A percentile compares a stretch with the other conserved stretches of the same genome.
Evolutionary conservation across 352 stramenopile species (phyloP).

Genomic region (Pythium rishiriense): DNA sequence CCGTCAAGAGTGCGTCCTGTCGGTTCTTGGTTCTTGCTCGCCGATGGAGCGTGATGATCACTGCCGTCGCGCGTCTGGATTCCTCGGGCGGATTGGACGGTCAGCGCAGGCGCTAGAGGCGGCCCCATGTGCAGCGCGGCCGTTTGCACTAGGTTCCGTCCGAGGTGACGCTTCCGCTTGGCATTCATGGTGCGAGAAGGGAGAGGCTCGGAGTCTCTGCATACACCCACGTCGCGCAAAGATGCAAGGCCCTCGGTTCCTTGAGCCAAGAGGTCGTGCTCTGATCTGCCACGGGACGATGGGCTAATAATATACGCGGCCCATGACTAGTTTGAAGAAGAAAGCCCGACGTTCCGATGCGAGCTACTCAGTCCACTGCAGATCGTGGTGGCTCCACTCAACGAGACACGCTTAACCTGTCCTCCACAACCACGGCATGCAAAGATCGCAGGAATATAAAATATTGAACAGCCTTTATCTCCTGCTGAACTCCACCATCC

Average conservation of each 20-base stretch:
- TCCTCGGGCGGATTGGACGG: constrained; percentile 3
- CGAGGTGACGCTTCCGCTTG: constrained; percentile 37
- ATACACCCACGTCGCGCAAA: too few species aligned
- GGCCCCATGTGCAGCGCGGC: constrained; percentile 25
- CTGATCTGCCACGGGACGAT: background rate
- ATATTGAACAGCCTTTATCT: background rate
- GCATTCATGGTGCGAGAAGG: constrained; percentile 20
- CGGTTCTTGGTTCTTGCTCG: constrained; percentile 22
- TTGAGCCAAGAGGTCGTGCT: background rate
- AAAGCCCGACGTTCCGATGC: too few species aligned
- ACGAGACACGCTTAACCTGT: too few species aligned
- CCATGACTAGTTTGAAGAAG: background rate
- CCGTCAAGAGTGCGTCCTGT: constrained; percentile 51
- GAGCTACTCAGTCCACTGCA: background rate
- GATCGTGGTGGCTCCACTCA: too few species aligned
- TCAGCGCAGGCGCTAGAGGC: background rate
- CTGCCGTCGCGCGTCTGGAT: background rate
- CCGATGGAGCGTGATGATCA: background rate
- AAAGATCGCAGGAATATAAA: background rate
- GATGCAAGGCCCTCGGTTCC: too few species aligned
- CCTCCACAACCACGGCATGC: too few species aligned
- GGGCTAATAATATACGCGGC: background rate
- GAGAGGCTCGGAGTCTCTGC: too few species aligned
- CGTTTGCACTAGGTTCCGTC: constrained; percentile 28
- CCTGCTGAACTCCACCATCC: background rate